Base-by-base conservation (phyloP, 2,329 filamentous ascomycete genomes). In the Fusarium setosum region DNA sequence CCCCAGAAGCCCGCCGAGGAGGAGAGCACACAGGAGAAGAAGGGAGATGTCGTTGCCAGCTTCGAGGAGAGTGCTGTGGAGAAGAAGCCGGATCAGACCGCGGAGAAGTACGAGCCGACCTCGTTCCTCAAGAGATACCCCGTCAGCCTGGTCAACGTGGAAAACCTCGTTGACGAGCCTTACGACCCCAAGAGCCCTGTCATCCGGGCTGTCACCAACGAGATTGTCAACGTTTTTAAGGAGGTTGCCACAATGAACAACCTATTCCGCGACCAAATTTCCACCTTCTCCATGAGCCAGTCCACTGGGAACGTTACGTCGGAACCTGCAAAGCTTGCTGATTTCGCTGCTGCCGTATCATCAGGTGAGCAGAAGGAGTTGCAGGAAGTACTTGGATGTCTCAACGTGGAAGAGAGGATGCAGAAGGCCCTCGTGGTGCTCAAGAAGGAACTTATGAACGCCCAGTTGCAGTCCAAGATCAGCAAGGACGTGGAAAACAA, bases 151-250 rank as follows among this genome's bases (percentile, higher is more conserved):
- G 96, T 97, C 69, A 96, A 97, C 70, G 94, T 98, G 35, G 94
- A 98, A 63, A 99, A 99, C 72, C 84, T 99, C 53, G 84, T 85
- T 1, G 96, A 99, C 73, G 92, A 97, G 73, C 90, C 94, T 0
- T 92, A 92, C 75, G 96, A 98, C 76, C 91, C 93, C 74, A 96
- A 95, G 79, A 96, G 92, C 73, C 90, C 91, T 17, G 90, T 96
- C 31, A 94, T 98, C 61, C 90, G 93, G 55, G 96, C 96, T 12
- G 89, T 99, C 42, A 96, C 95, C 48, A 97, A 95, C 73, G 96
- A 99, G 81, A 98, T 99, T 63, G 94, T 99, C 75, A 98, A 97
- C 76, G 96, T 97, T 1, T 98, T 97, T 84, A 98, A 97, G 81
- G 94, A 98, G 76, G 93, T 99, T 53, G 95, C 95, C 10, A 91